Conservation (phyloP, 164 flowering plant species). For the Sextonia rubra region DNA sequence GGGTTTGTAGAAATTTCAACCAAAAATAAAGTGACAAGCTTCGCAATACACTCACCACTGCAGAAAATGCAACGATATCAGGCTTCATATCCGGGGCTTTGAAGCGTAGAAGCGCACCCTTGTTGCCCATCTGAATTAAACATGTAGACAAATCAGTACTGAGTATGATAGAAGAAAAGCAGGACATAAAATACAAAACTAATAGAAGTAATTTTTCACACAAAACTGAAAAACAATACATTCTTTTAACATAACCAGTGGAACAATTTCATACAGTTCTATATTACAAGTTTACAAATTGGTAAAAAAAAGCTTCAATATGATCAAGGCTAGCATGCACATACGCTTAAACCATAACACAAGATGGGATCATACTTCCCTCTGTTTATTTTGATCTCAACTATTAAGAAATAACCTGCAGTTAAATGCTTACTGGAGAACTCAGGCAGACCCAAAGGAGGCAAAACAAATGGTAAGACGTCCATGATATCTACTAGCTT, state of each 20-base stretch:
- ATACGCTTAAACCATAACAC: not conserved
- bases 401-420: too few species aligned
- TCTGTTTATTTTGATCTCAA: too few species aligned
- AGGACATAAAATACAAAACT: not conserved
- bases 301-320: not conserved
- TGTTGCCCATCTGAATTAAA: constrained; percentile 88
- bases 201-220: not conserved
- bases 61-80: constrained; percentile 76
- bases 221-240: too few species aligned
- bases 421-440: too few species aligned
- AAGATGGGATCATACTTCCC: too few species aligned
- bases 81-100: constrained; percentile 92
- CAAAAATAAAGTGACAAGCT: not conserved
- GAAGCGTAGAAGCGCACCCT: constrained; percentile 91
- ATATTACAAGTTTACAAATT: not conserved
- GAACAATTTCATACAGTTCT: too few species aligned
- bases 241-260: too few species aligned
- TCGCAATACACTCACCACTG: constrained; percentile 65
- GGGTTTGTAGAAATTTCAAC: too few species aligned
- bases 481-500: too few species aligned
- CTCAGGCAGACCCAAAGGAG: too few species aligned
- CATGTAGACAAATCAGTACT: constrained; percentile 1
- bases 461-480: too few species aligned
- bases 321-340: not conserved
- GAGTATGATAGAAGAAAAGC: not conserved